Conservation (phyloP, 176 grass and related monocot genomes). For the Thalia dealbata region DNA sequence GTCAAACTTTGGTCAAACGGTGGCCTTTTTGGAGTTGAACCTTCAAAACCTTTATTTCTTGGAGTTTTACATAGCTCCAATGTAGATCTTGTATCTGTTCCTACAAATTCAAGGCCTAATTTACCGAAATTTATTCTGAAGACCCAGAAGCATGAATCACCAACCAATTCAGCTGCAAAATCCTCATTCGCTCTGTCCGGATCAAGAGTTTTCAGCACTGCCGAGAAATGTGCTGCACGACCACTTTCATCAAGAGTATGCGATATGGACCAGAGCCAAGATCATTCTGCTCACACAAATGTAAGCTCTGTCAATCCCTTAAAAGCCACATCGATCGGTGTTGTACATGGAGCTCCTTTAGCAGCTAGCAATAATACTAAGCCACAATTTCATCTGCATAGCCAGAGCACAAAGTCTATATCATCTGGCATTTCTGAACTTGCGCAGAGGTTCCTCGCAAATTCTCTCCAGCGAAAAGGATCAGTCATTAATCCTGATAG, state of each 20-base stretch:
- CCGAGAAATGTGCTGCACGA: conserved; percentile 21
- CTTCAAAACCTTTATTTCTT: conserved; percentile 81
- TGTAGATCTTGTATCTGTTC: conserved; percentile 31
- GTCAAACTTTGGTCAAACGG: conserved; percentile 98
- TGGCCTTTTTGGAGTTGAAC: conserved; percentile 92
- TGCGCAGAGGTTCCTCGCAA: conserved; percentile 80
- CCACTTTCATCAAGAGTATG: conserved; percentile 35
- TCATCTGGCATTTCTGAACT: conserved; percentile 88
- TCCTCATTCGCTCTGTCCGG: conserved; percentile 23
- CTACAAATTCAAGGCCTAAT: conserved; percentile 14
- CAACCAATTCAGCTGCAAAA: conserved; percentile 14
- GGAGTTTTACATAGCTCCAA: conserved; percentile 30
- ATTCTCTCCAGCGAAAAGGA: conserved; percentile 74
- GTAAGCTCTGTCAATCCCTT: conserved; percentile 12
- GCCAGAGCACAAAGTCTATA: conserved; percentile 11
- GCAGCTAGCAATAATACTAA: neutral
- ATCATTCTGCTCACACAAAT: conserved; percentile 20
- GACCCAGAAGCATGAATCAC: conserved; percentile 14
- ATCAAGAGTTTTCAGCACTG: conserved; percentile 25
- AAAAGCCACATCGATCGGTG: conserved; percentile 26
- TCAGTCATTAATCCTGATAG: conserved; percentile 45
- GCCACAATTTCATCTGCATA: neutral
- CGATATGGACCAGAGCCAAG: conserved; percentile 37
- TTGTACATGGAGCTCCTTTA: conserved; percentile 25
- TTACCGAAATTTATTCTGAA: conserved; percentile 21